Conservation (phyloP, 768 basidiomycete genomes). For the Mycena albidolilacea region DNA sequence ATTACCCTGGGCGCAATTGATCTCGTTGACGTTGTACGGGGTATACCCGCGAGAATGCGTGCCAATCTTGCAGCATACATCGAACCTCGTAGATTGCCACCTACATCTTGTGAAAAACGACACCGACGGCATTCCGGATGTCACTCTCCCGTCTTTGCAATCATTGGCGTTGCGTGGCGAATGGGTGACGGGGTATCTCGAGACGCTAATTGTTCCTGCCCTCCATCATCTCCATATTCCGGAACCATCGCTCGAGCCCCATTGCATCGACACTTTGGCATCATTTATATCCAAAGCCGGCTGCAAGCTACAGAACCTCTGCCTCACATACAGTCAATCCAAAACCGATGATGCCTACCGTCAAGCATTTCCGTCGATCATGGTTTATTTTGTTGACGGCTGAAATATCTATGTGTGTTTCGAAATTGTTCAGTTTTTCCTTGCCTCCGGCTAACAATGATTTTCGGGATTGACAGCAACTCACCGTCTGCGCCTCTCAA, state of each 20-base stretch:
- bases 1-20: neutral
- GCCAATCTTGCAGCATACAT: neutral
- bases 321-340: neutral
- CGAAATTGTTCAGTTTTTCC: no score
- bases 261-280: neutral
- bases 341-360: no score
- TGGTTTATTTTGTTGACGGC: no score
- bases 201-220: neutral
- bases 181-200: neutral
- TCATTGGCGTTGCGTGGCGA: neutral
- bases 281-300: neutral
- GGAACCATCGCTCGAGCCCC: neutral
- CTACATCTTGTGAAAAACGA: neutral
- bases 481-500: no score
- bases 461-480: no score
- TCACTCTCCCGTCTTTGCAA: neutral
- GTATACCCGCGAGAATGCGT: neutral
- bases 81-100: neutral
- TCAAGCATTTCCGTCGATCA: no score
- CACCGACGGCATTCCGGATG: neutral
- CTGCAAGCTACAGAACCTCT: neutral
- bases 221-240: neutral
- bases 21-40: neutral
- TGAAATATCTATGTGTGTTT: no score
- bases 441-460: no score